These are phyloP conservation scores for Ceraceosorus guamensis DNA, from an alignment of 1,284 basidiomycete species.

Conservation along the genomic window DNA sequence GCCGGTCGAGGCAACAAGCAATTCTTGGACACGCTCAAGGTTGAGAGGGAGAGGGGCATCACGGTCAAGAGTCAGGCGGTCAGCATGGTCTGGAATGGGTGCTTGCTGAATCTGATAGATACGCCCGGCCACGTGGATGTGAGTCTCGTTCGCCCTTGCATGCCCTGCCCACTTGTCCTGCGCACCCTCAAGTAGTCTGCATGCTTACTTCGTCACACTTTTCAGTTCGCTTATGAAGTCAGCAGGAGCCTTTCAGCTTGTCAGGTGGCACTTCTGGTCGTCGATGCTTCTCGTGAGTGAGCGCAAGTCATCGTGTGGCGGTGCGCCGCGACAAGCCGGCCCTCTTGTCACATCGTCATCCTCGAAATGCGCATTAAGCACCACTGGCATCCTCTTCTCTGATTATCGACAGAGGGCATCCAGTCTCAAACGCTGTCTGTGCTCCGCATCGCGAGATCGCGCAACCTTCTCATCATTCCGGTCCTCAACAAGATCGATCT, in stretches of 20 bases:
- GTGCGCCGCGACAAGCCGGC: no score
- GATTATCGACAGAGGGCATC: constrained; percentile 61
- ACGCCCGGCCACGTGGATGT: constrained; percentile 59
- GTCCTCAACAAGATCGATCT: constrained; percentile 79
- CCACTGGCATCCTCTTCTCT: no score
- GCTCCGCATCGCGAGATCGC: constrained; percentile 71
- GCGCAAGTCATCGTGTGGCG: background rate
- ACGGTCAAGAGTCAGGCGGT: constrained; percentile 59
- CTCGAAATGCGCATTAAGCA: no score
- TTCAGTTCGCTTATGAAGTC: constrained; percentile 64
- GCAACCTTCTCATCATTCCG: constrained; percentile 74
- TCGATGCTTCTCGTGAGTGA: constrained; percentile 76
- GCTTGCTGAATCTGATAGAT: constrained; percentile 93
- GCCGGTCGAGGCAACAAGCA: constrained; percentile 29
- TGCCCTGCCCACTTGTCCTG: no score
- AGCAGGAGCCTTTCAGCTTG: constrained; percentile 85
- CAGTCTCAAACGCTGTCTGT: constrained; percentile 97
- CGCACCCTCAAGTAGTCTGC: no score
- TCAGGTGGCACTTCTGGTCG: constrained; percentile 80
- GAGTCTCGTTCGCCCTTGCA: no score
- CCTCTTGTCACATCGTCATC: no score
- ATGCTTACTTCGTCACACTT: constrained; percentile 71
- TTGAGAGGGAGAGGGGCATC: constrained; percentile 88
- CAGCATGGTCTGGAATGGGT: constrained; percentile 22
- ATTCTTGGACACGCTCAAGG: constrained; percentile 61